phyloP scores from a whole-genome alignment of 2,329 filamentous ascomycete genomes.

The Colletotrichum sp. region DNA sequence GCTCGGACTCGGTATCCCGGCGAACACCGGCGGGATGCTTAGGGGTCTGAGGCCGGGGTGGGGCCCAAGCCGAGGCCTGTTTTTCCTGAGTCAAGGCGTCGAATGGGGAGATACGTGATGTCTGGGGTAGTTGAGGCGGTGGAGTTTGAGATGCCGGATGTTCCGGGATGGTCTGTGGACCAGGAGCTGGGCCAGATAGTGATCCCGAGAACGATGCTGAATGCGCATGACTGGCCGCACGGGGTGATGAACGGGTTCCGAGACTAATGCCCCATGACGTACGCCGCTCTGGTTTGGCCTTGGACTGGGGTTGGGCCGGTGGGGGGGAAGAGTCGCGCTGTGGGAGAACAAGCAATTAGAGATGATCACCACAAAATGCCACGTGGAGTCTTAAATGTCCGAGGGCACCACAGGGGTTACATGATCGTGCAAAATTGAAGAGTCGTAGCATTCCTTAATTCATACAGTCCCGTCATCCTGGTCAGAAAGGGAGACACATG shows the following conservation, averaged over 20 bases:
- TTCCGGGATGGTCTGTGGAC: constrained; percentile 13
- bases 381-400: constrained; percentile 15
- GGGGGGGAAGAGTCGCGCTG: constrained; percentile 41
- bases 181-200: not conserved
- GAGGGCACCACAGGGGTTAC: constrained; percentile 23
- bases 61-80: constrained; percentile 21
- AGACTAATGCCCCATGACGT: constrained; percentile 49
- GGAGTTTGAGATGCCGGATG: constrained; percentile 16
- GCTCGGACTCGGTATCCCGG: constrained; percentile 27
- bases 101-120: constrained; percentile 25
- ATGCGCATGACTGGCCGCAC: constrained; percentile 24
- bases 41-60: constrained; percentile 19
- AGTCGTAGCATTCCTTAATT: constrained; percentile 47
- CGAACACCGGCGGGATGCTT: constrained; percentile 23
- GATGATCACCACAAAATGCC: constrained; percentile 18
- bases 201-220: constrained; percentile 13
- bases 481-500: constrained; percentile 27
- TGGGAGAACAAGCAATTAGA: constrained; percentile 31
- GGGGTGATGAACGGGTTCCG: constrained; percentile 34
- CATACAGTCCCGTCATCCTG: constrained; percentile 39
- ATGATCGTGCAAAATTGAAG: constrained; percentile 28
- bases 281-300: constrained; percentile 43
- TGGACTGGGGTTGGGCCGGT: constrained; percentile 40
- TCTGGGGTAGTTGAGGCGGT: constrained; percentile 23
- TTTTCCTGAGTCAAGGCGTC: constrained; percentile 23